Evolutionary conservation across 768 basidiomycete genomes (phyloP).

Genomic region (Rhodotorula graminis): DNA sequence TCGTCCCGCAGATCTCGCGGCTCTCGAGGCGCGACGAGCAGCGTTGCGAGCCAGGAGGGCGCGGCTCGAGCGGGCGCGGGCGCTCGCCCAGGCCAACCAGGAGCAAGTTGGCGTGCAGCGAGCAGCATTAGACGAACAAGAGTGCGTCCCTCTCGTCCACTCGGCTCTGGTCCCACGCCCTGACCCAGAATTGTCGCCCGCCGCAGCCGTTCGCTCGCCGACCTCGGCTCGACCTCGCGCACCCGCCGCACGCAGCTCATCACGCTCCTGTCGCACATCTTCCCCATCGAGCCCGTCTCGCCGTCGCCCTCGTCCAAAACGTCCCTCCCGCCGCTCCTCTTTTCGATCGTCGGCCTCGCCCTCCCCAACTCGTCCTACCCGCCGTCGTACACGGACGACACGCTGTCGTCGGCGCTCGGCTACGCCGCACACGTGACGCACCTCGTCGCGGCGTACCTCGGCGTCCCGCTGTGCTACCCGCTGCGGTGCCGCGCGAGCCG

Average conservation of each 20-base stretch:
- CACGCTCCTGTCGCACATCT: conserved; percentile 65
- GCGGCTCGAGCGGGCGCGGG: conserved; percentile 12
- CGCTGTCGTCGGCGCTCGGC: conserved; percentile 81
- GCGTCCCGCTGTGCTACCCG: conserved; percentile 74
- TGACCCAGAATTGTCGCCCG: neutral
- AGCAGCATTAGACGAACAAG: neutral
- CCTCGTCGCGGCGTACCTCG: conserved; percentile 71
- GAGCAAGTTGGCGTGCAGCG: neutral
- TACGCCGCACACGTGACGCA: conserved; percentile 83
- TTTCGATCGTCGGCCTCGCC: conserved; percentile 78
- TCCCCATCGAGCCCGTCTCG: conserved; percentile 80
- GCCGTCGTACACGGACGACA: conserved; percentile 78
- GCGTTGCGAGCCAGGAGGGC: conserved; percentile 21
- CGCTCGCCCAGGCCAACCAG: conserved; percentile 8
- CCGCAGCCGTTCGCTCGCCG: neutral
- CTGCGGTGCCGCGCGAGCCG: conserved; percentile 84
- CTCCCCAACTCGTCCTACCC: conserved; percentile 72
- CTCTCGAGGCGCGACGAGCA: conserved; percentile 8
- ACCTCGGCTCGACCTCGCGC: conserved; percentile 3
- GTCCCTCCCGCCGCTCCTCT: conserved; percentile 62
- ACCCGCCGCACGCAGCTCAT: conserved; percentile 52
- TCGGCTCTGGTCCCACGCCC: too few relatives aligned
- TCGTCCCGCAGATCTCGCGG: neutral
- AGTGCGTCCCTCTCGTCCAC: conserved; percentile 1
- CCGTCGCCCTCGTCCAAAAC: conserved; percentile 50